A percentile compares a stretch with the other conserved stretches of the same genome.
Evolutionary conservation across 441 rosid genomes (phyloP).

Genomic region (Pelargonium australe): DNA sequence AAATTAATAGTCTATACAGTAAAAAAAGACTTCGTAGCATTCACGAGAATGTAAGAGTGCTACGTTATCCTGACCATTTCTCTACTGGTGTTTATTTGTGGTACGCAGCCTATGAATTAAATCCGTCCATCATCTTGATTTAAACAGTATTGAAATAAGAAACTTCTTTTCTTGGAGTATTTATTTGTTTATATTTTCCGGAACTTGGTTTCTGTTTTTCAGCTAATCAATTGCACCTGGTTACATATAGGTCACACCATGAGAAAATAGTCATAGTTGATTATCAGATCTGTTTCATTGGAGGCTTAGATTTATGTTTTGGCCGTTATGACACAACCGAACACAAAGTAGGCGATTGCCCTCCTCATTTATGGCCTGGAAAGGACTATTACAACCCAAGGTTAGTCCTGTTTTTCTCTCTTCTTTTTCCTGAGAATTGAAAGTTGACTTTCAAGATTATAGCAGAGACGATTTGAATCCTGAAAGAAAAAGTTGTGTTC

Average conservation of each 20-base stretch:
- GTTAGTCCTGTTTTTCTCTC: constrained; percentile 24
- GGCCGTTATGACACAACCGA: constrained; percentile 92
- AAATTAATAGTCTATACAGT: constrained; percentile 93
- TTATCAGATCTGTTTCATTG: constrained; percentile 84
- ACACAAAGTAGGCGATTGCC: constrained; percentile 80
- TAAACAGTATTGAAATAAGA: constrained; percentile 23
- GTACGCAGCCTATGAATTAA: constrained; percentile 38
- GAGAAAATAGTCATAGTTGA: constrained; percentile 94
- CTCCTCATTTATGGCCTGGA: constrained; percentile 88
- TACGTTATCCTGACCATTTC: constrained; percentile 97
- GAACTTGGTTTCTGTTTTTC: background rate
- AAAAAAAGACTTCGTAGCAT: constrained; percentile 84
- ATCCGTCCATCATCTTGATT: constrained; percentile 19
- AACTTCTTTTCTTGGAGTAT: background rate
- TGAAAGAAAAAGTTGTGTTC: background rate
- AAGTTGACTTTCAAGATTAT: background rate
- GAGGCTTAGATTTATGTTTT: constrained; percentile 97
- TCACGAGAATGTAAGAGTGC: constrained; percentile 95
- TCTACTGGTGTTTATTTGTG: constrained; percentile 93
- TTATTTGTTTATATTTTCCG: background rate
- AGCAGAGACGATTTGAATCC: background rate
- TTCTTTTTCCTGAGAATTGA: background rate
- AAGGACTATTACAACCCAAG: constrained; percentile 99
- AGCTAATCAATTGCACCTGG: constrained; percentile 20
- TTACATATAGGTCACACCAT: constrained; percentile 86